Conservation (phyloP, 305 asterid species). For the Fraxinus sp. region DNA sequence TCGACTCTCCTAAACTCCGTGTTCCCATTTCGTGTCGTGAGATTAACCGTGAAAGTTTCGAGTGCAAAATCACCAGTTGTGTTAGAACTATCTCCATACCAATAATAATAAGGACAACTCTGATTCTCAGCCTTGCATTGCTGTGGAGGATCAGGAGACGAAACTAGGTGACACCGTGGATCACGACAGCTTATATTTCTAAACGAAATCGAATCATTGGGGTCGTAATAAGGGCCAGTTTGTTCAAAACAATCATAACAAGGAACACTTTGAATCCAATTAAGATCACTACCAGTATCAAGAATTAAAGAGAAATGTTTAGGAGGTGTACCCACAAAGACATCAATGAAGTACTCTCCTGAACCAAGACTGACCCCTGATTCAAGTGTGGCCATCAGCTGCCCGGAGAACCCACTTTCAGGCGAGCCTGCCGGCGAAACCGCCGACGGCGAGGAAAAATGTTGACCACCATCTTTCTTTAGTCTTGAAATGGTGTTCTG, state of each 20-base stretch:
- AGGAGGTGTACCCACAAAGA: slow-evolving; percentile 87
- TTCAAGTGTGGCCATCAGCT: slow-evolving; percentile 69
- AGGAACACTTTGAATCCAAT: slow-evolving; percentile 90
- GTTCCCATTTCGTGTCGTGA: slow-evolving; percentile 46
- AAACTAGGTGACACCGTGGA: slow-evolving; percentile 63
- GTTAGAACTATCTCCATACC: slow-evolving; percentile 96
- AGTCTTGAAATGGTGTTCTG: slow-evolving; percentile 46
- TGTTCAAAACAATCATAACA: slow-evolving; percentile 87
- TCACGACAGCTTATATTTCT: slow-evolving; percentile 65
- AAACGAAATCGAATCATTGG: slow-evolving; percentile 51
- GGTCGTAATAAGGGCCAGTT: slow-evolving; percentile 66
- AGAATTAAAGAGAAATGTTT: slow-evolving; percentile 78
- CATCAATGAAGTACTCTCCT: slow-evolving; percentile 94
- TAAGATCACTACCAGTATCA: slow-evolving; percentile 91
- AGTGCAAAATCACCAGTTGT: slow-evolving; percentile 85
- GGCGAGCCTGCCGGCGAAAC: slow-evolving; percentile 6
- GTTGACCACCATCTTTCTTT: slow-evolving; percentile 20
- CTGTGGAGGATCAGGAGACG: slow-evolving; percentile 68
- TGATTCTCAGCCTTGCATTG: slow-evolving; percentile 45
- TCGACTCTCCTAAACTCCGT: slow-evolving; percentile 56
- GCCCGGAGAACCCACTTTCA: slow-evolving; percentile 43
- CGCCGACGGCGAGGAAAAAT: slow-evolving; percentile 5
- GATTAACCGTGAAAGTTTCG: slow-evolving; percentile 82
- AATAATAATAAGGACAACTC: slow-evolving; percentile 80
- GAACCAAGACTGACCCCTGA: slow-evolving; percentile 90